Evolutionary conservation across 164 flowering plant species (phyloP), one percentile per base, ranked within the genome.

Genomic region (Chloranthus sessilifolius): DNA sequence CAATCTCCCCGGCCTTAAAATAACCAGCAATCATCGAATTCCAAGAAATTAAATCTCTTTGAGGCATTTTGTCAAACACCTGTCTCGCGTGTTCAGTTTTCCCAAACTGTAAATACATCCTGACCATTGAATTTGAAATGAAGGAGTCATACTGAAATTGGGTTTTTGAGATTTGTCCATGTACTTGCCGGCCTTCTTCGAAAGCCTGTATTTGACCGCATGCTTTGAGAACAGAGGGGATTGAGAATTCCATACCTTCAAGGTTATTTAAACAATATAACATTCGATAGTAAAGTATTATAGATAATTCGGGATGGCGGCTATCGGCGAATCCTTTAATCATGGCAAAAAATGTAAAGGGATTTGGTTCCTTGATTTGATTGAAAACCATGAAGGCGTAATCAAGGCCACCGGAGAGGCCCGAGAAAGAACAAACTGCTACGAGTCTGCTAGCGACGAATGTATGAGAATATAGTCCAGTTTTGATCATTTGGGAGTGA

Each of bases 221-320:
- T 5, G 68, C 60, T 45, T 63, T 66, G 37, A 70, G 64, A 12
- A 53, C 68, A 12, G 64, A 70, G 23, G 71, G 68, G 16, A 70
- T 17, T 3, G 68, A 55, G 28, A 59, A 62, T 24, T 63, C 52
- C 43, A 58, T 43, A 20, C 61, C 61, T 31, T 29, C 14, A 10
- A 54, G 30, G 1, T 50, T 7, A 6, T 38, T 52, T 56, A 64
- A 43, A 44, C 21, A 43, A 55, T 10, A 36, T 5, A 60, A 25
- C 65, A 65, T 55, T 22, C 44, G 53, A 11, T 43, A 8, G 31
- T 59, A 64, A 12, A 59, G 45, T n/a, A 43, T 8, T 0, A 64
- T 4, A 28, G 52, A 48, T 12, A 50, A 11, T 17, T 42, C 31
- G 15, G 61, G 58, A 38, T 25, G 26, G 15, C 36, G 15, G 27